Conservation (phyloP, 2,329 filamentous ascomycete species). For the Tolypocladium ovalisporum region DNA sequence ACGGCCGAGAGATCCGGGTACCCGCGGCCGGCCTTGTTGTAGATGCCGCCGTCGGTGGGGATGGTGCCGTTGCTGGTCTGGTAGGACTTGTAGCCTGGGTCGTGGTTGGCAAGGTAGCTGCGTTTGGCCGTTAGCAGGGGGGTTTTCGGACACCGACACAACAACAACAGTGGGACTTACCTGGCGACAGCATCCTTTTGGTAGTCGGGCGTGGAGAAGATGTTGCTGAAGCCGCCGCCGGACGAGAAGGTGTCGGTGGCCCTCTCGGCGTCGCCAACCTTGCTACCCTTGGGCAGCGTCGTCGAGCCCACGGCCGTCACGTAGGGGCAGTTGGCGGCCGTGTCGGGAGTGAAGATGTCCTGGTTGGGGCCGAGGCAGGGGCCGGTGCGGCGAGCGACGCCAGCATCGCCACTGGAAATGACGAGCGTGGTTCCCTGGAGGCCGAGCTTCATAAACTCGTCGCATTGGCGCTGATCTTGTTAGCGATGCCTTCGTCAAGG, state of each 20-base stretch:
- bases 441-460: constrained; percentile 46
- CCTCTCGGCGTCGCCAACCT: constrained; percentile 5
- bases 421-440: constrained; percentile 39
- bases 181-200: constrained; percentile 21
- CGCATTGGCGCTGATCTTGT: constrained; percentile 32
- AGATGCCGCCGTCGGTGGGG: not conserved
- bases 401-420: constrained; percentile 21
- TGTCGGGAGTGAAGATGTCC: constrained; percentile 35
- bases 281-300: constrained; percentile 11
- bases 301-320: constrained; percentile 40
- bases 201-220: constrained; percentile 35
- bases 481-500: constrained; percentile 10
- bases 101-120: constrained; percentile 1
- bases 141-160: not conserved
- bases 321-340: constrained; percentile 36
- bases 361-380: constrained; percentile 13
- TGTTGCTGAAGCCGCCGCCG: constrained; percentile 38
- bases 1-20: not conserved
- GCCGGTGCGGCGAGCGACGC: constrained; percentile 7
- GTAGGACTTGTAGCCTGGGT: not conserved
- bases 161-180: constrained; percentile 1
- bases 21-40: not conserved
- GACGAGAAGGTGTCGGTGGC: constrained; percentile 27
- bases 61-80: not conserved
- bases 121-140: constrained; percentile 4